Base-by-base conservation (phyloP, 192 early-diverging fungal species). In the Phlyctochytrium bullatum region DNA sequence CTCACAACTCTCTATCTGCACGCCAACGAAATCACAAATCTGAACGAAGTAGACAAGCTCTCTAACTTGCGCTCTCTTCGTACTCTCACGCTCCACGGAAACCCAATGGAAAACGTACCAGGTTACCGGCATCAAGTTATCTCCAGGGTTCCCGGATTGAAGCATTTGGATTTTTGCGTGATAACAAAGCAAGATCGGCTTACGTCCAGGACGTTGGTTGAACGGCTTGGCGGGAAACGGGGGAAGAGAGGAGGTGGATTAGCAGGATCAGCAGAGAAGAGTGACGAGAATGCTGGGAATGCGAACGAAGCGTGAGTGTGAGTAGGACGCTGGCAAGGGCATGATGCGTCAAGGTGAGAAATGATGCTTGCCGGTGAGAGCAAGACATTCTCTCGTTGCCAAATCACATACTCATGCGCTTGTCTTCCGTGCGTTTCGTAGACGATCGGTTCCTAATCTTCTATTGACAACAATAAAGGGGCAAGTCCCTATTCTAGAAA, bases 91-190 rank as follows among this genome's bases (percentile, higher is more conserved):
- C 52, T 79, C 6, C 77, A 79, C 50, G 77, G 77, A 6, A 79
- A 79, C 36, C 77, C 77, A 23, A 10, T 79, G 32, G 77, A 79
- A 51, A 67, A 64, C 28, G 27, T 32, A 32, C 69, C 68, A 47
- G 71, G 67, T 30, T 79, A 79, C 52, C 34, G 77, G 32, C 66
- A 73, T 23, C 32, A 69, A 50, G 70, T 77, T 1, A 23, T 79
- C 12, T 56, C 70, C 0, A 53, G 66, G 27, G 34, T 79, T 17
- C 68, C 75, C 6, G 59, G 54, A 28, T 33, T 79, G 14, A 64
- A 64, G 34, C 74, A 76, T 36, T 34, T 79, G 20, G 77, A 79
- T 53, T 79, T 79, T 68, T 76, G 74, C 59, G 75, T 68, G 14
- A 73, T 79, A 31, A 79, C 77, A 6, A 79, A 77, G 52, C 59